Evolutionary conservation across 2,329 filamentous ascomycete species (phyloP).

Genomic region (Aspergillus quadricinctus): DNA sequence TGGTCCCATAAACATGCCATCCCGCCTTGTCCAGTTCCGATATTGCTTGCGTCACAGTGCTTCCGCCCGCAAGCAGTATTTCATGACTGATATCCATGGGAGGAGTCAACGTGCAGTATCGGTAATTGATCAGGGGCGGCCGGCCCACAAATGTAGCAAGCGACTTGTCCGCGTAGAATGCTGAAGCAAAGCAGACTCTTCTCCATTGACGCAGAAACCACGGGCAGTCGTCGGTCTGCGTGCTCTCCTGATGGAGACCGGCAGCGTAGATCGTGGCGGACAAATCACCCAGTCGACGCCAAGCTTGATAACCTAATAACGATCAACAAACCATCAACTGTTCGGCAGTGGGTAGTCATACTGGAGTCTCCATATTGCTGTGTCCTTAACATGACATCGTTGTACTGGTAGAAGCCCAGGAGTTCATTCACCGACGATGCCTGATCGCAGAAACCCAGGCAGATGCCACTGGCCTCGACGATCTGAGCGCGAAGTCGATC

Average conservation of each 20-base stretch:
- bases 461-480: conserved; percentile 31
- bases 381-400: conserved; percentile 28
- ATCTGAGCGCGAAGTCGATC: conserved; percentile 29
- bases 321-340: not conserved
- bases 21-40: conserved; percentile 23
- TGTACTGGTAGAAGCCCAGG: conserved; percentile 33
- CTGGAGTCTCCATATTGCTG: conserved; percentile 34
- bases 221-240: conserved; percentile 26
- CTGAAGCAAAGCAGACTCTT: conserved; percentile 38
- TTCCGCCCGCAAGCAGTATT: conserved; percentile 23
- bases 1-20: conserved; percentile 21
- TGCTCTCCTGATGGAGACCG: conserved; percentile 44
- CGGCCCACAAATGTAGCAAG: conserved; percentile 49
- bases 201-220: conserved; percentile 41
- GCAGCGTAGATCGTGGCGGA: conserved; percentile 45
- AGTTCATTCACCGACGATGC: conserved; percentile 30
- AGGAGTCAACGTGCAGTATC: conserved; percentile 39
- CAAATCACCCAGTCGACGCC: conserved; percentile 46
- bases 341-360: conserved; percentile 20
- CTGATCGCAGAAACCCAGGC: conserved; percentile 30
- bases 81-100: conserved; percentile 31
- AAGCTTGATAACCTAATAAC: conserved; percentile 42
- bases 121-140: conserved; percentile 44
- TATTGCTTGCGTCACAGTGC: conserved; percentile 20
- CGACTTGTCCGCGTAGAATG: conserved; percentile 46